Conservation (phyloP, 2,329 filamentous ascomycete genomes). For the Hymenoscyphus occultus region DNA sequence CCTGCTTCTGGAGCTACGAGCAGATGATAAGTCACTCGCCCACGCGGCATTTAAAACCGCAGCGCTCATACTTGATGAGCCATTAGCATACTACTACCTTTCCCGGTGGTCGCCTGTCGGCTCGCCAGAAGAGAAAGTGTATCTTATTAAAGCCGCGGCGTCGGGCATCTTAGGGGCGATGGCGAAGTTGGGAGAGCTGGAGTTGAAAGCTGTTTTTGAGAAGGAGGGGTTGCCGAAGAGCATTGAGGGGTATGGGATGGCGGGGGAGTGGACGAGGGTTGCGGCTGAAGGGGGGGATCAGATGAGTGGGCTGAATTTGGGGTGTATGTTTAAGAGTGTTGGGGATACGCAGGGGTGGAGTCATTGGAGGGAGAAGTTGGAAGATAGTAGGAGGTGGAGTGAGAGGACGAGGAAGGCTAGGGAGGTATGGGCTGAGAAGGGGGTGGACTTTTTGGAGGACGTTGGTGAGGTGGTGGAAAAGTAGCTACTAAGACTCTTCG, state of each 20-base stretch:
- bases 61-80: conserved; percentile 33
- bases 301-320: conserved; percentile 32
- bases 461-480: too few relatives aligned
- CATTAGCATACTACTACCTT: conserved; percentile 34
- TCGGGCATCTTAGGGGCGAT: conserved; percentile 33
- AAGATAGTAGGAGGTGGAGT: not conserved
- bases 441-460: not conserved
- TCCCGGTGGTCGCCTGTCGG: conserved; percentile 23
- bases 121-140: conserved; percentile 25
- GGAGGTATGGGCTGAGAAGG: not conserved
- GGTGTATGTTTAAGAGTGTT: conserved; percentile 26
- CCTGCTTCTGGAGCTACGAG: conserved; percentile 23
- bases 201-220: conserved; percentile 23
- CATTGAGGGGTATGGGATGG: conserved; percentile 29
- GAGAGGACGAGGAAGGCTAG: not conserved
- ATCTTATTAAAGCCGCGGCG: conserved; percentile 34
- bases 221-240: conserved; percentile 10
- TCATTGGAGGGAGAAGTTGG: conserved; percentile 27
- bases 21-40: conserved; percentile 18
- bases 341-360: conserved; percentile 23
- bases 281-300: conserved; percentile 31
- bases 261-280: conserved; percentile 33
- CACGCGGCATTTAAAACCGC: conserved; percentile 30
- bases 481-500: too few relatives aligned
- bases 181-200: conserved; percentile 32